Evolutionary conservation across 768 basidiomycete species (phyloP).

Genomic region (Leucosporidium creatinivorum): DNA sequence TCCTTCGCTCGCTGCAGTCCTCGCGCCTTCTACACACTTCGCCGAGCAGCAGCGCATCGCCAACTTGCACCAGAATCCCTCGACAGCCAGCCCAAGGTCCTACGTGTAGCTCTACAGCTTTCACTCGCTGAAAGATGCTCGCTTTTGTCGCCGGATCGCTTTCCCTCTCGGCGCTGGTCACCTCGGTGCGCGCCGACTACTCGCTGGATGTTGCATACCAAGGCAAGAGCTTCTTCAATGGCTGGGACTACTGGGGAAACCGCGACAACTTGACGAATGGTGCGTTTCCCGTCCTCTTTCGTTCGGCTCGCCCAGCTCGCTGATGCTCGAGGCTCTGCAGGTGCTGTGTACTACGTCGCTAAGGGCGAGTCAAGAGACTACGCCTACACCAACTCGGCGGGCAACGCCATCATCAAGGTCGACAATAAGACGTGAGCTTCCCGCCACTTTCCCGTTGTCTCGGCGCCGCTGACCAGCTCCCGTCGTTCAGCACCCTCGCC

Average conservation of each 20-base stretch:
- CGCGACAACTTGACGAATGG: slow-evolving; percentile 15
- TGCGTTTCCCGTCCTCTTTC: background rate
- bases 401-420: slow-evolving; percentile 23
- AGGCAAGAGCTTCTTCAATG: slow-evolving; percentile 14
- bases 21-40: too few relatives aligned
- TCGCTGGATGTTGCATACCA: slow-evolving; percentile 53
- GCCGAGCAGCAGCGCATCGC: too few relatives aligned
- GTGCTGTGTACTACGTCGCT: slow-evolving; percentile 9
- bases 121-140: too few relatives aligned
- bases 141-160: too few relatives aligned
- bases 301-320: background rate
- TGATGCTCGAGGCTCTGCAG: background rate
- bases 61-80: too few relatives aligned
- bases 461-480: too few relatives aligned
- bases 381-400: slow-evolving; percentile 6
- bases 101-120: too few relatives aligned
- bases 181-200: slow-evolving; percentile 41
- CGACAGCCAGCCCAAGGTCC: too few relatives aligned
- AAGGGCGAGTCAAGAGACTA: background rate
- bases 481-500: too few relatives aligned
- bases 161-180: too few relatives aligned
- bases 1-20: too few relatives aligned
- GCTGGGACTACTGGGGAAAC: slow-evolving; percentile 11
- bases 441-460: background rate
- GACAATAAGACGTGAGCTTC: slow-evolving; percentile 25